Conservation (phyloP, 495 filamentous ascomycete genomes). For the Achaetomiella virescens region DNA sequence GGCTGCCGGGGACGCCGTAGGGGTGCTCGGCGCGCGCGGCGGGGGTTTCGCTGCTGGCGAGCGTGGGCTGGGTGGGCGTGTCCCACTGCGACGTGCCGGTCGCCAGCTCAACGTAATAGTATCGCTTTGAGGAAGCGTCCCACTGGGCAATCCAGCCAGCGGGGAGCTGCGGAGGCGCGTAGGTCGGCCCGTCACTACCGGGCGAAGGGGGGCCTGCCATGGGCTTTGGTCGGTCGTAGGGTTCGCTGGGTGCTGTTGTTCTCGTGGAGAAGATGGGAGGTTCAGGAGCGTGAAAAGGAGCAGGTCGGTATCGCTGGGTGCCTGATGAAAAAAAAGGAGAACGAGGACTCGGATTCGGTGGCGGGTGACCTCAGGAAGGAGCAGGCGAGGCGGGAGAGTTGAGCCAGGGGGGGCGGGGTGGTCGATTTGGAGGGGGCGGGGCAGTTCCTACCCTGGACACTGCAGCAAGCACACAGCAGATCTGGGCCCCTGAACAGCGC, state of each 20-base stretch:
- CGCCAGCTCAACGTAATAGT: conserved; percentile 74
- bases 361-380: too few species aligned
- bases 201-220: conserved; percentile 51
- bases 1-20: conserved; percentile 40
- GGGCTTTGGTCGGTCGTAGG: neutral
- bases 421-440: neutral
- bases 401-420: conserved; percentile 1
- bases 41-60: conserved; percentile 43
- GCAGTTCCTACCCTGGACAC: neutral
- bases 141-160: conserved; percentile 81
- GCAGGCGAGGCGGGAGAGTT: neutral
- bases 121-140: conserved; percentile 65
- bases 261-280: too few species aligned
- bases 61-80: conserved; percentile 59
- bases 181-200: conserved; percentile 63
- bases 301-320: neutral
- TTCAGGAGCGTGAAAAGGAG: too few species aligned
- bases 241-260: neutral
- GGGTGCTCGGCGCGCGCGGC: conserved; percentile 42
- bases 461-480: neutral
- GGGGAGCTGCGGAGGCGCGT: conserved; percentile 61
- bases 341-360: too few species aligned
- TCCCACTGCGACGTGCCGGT: conserved; percentile 77
- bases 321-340: too few species aligned
- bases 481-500: too few species aligned